phyloP scores from a whole-genome alignment of 208 protist genomes.

The Entamoeba invadens region DNA sequence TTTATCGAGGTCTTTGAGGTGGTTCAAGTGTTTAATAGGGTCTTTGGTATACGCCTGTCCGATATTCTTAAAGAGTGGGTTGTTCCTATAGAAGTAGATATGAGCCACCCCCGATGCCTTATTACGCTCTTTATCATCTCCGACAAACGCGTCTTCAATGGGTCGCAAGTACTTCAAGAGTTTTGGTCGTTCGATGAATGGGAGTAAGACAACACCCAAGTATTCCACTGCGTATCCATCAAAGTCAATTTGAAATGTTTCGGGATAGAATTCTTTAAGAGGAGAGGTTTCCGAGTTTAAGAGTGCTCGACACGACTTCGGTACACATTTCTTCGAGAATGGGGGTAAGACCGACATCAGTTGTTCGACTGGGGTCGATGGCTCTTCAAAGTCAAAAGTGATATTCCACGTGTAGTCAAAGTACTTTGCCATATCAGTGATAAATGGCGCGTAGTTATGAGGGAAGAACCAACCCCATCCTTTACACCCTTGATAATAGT shows the following conservation, averaged over 20 bases:
- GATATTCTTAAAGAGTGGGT: not conserved
- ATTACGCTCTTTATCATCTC: not conserved
- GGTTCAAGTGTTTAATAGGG: too few relatives aligned
- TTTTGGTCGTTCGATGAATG: conserved; percentile 58
- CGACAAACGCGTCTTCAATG: not conserved
- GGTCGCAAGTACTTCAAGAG: not conserved
- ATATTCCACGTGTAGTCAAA: not conserved
- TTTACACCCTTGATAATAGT: conserved; percentile 87
- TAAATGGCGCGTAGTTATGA: conserved; percentile 91
- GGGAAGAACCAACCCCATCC: conserved; percentile 91
- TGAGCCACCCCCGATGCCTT: not conserved
- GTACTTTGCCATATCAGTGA: conserved; percentile 50
- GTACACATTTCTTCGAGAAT: conserved; percentile 53
- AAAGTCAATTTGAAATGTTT: conserved; percentile 74
- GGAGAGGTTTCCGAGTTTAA: conserved; percentile 47
- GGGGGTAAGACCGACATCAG: conserved; percentile 80
- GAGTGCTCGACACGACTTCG: conserved; percentile 45
- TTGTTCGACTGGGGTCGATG: conserved; percentile 79
- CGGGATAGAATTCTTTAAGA: conserved; percentile 86
- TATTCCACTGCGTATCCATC: conserved; percentile 77
- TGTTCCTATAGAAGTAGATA: not conserved
- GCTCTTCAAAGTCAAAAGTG: conserved; percentile 39
- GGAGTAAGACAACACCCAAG: conserved; percentile 55
- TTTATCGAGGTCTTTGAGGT: too few relatives aligned
- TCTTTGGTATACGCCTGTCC: too few relatives aligned